Conservation (phyloP, 179 eudicot genomes). For the Corrigiola litoralis region DNA sequence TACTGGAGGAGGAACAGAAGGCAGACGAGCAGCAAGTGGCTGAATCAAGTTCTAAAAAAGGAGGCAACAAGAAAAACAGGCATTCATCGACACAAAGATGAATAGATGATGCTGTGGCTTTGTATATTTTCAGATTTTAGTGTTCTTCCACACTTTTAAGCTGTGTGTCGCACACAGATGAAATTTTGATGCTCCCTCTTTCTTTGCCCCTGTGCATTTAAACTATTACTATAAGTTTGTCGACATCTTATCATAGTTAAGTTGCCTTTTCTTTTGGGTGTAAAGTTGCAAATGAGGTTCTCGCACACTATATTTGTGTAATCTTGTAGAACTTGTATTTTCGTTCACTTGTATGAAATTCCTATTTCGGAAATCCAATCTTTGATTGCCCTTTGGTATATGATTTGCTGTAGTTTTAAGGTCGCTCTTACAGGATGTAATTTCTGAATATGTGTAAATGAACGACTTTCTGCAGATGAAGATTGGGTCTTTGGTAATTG, state of each 20-base stretch:
- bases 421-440: no score
- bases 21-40: constrained; percentile 87
- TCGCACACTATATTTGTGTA: neutral
- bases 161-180: neutral
- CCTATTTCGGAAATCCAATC: no score
- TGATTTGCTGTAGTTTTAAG: no score
- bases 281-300: no score
- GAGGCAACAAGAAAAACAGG: constrained; percentile 64
- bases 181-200: constrained; percentile 18
- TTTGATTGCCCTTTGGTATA: no score
- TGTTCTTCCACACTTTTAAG: neutral
- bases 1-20: constrained; percentile 89
- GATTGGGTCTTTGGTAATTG: no score
- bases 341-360: neutral
- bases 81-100: constrained; percentile 31
- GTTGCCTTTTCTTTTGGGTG: no score
- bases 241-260: no score
- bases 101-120: neutral
- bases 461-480: no score
- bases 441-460: no score
- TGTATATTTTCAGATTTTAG: neutral
- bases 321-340: neutral
- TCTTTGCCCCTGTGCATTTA: no score
- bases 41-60: constrained; percentile 57
- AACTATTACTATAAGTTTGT: no score